A percentile compares a stretch with the other conserved stretches of the same genome.
phyloP scores from a whole-genome alignment of 345 rosid genomes.

The Eucalyptus caleyi region DNA sequence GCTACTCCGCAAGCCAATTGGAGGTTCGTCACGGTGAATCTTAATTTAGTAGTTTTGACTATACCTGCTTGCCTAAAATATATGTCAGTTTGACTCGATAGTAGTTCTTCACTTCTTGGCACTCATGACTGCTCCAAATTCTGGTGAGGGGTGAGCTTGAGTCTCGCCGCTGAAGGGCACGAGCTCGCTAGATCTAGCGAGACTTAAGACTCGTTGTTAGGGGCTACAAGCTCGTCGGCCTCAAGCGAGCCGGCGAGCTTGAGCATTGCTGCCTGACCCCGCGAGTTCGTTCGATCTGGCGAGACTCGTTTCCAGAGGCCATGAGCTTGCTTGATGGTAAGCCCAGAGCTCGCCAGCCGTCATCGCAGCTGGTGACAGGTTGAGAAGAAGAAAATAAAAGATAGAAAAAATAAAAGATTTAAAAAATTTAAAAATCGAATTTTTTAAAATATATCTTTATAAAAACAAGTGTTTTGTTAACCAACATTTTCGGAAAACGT shows the following conservation, averaged over 20 bases:
- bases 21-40: neutral
- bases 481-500: fast-evolving
- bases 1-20: neutral
- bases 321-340: no score
- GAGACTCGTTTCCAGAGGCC: no score
- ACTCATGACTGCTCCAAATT: neutral
- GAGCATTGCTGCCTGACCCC: no score
- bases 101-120: neutral
- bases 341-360: fast-evolving
- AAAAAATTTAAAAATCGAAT: no score
- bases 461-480: no score
- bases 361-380: fast-evolving
- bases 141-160: conserved; percentile 4
- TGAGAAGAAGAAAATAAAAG: no score
- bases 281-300: fast-evolving
- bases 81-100: neutral
- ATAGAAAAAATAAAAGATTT: no score
- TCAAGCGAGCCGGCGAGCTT: no score
- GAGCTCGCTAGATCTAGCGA: fast-evolving
- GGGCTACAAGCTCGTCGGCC: no score
- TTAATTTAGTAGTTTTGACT: neutral
- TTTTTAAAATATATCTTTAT: no score
- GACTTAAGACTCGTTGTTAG: fast-evolving
- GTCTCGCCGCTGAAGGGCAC: fast-evolving
- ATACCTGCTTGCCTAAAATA: neutral